A percentile compares a stretch with the other conserved stretches of the same genome.
Evolutionary conservation across 108 stramenopile genomes (phyloP).

Genomic region (Cyclotella kingstonii): DNA sequence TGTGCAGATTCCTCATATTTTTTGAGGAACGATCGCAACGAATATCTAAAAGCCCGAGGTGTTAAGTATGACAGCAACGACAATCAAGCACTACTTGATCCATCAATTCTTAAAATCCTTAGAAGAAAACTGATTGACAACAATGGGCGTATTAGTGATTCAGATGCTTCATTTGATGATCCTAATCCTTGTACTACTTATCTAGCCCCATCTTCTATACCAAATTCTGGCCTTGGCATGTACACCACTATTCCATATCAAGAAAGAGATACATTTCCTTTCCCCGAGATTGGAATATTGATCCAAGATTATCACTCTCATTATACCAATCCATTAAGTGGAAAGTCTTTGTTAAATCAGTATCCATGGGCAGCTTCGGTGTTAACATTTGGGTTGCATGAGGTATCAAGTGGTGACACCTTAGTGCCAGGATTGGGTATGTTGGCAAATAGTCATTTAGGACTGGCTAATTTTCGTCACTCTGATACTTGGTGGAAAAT

Average conservation of each 20-base stretch:
- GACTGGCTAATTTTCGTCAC: slow-evolving; percentile 39
- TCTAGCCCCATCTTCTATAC: slow-evolving; percentile 66
- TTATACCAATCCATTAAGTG: not conserved
- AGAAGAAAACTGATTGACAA: not conserved
- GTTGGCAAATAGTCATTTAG: slow-evolving; percentile 50
- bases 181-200: slow-evolving; percentile 50
- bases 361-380: slow-evolving; percentile 17
- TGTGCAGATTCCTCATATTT: no score
- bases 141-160: not conserved
- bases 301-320: slow-evolving; percentile 12
- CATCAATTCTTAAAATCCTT: not conserved
- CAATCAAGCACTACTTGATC: not conserved
- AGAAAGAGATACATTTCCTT: not conserved
- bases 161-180: slow-evolving; percentile 1
- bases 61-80: not conserved
- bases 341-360: slow-evolving; percentile 1
- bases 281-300: slow-evolving; percentile 33
- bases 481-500: not conserved
- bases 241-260: slow-evolving; percentile 46
- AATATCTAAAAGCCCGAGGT: not conserved
- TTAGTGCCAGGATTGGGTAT: slow-evolving; percentile 56
- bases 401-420: slow-evolving; percentile 12
- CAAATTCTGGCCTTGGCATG: slow-evolving; percentile 64
- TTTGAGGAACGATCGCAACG: no score
- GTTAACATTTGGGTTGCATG: slow-evolving; percentile 9